Evolutionary conservation across 139 green algal genomes (phyloP), one percentile per base, ranked within the genome.

Genomic region (Spirogloea muscicola): DNA sequence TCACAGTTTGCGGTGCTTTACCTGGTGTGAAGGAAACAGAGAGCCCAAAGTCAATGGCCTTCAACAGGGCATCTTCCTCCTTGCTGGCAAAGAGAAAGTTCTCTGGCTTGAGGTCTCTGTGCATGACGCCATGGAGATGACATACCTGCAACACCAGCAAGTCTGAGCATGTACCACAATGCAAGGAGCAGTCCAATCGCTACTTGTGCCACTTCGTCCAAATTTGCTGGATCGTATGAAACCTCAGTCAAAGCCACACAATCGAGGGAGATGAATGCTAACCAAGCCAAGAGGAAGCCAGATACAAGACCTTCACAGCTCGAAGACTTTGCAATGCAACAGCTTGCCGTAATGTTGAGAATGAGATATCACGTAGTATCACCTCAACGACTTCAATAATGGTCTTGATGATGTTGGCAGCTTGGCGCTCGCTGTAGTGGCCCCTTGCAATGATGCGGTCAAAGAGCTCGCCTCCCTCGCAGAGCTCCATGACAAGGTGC

Each of bases 41-140:
- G 49, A 74, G 43, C 25, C 65, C 41, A 13, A 68, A 74, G 33
- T 71, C 62, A 13, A 91, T 97, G 58, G 92, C 87, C 84, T 96
- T 96, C 58, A 99, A 84, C 65, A 84, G 59, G 0, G 90, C 71
- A 7, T 88, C 52, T 1, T 84, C 68, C 0, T 49, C 48, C 62
- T 90, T 90, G 80, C 51, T 87, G 3, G 87, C 90, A 33, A 99
- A 87, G 74, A 99, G 81, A 77, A 99, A 99, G 85, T 99, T 99
- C 76, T 99, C 94, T 31, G 87, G 89, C 76, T 91, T 91, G 41
- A 92, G 62, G 77, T 91, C 87, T 0, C 86, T 58, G 79, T 97
- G 93, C 29, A 97, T 91, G 27, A 98, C 93, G 27, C 91, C 90
- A 74, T 96, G 87, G 43, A 70, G 82, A 84, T 98, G 94, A 74